A percentile compares a stretch with the other conserved stretches of the same genome.
These are phyloP conservation scores for Calonectria pteridis DNA, from an alignment of 2,329 filamentous ascomycete species.

Conservation along the genomic window DNA sequence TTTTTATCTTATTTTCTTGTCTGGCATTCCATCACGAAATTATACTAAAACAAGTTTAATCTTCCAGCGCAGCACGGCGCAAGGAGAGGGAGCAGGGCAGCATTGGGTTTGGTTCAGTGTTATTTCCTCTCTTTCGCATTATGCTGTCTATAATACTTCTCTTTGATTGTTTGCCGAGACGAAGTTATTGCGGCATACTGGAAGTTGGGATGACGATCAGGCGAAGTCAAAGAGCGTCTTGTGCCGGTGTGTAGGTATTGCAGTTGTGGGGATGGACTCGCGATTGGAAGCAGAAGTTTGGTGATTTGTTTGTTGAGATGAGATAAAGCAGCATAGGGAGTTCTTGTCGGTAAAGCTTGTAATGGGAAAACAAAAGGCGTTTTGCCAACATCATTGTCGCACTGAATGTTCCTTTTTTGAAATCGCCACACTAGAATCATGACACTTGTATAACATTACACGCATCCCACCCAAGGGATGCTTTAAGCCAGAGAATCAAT, in stretches of 20 bases:
- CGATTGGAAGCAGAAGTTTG: constrained; percentile 28
- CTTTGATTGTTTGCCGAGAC: constrained; percentile 39
- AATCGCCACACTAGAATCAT: constrained; percentile 34
- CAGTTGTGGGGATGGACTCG: constrained; percentile 42
- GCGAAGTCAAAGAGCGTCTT: constrained; percentile 31
- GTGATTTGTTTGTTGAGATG: constrained; percentile 46
- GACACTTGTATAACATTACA: constrained; percentile 41
- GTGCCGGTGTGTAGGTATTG: constrained; percentile 26
- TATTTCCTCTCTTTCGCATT: constrained; percentile 47
- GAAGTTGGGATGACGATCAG: constrained; percentile 8
- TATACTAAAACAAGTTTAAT: constrained; percentile 51
- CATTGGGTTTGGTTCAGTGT: constrained; percentile 54
- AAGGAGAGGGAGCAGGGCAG: constrained; percentile 53
- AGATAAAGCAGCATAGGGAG: constrained; percentile 49
- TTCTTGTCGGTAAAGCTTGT: constrained; percentile 49
- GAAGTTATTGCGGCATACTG: constrained; percentile 29
- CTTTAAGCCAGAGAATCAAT: constrained; percentile 27
- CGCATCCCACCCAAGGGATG: constrained; percentile 18
- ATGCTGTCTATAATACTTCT: constrained; percentile 46
- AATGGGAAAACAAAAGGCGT: constrained; percentile 50
- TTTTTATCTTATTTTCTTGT: constrained; percentile 39
- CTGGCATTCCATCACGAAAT: constrained; percentile 52
- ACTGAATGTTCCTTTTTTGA: constrained; percentile 24
- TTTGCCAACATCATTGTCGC: constrained; percentile 36
- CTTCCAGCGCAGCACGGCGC: constrained; percentile 56